Percentiles rank a stretch among this genome's conserved stretches.
phyloP scores from a whole-genome alignment of 345 rosid genomes.

The Trapa bicornis region DNA sequence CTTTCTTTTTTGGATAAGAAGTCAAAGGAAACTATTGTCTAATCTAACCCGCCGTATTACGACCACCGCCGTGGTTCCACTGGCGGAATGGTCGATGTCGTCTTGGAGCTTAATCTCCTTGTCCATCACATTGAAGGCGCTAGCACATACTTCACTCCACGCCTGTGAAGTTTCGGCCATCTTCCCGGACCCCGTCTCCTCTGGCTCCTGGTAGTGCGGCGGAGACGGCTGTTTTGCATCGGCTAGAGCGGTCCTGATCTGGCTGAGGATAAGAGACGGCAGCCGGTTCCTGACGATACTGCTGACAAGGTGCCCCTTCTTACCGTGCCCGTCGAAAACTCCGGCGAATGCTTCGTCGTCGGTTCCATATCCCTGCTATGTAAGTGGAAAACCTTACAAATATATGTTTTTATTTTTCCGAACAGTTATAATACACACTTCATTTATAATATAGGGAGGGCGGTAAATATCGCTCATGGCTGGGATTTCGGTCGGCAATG shows the following conservation, averaged over 20 bases:
- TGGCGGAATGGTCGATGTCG: conserved; percentile 46
- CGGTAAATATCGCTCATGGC: background rate
- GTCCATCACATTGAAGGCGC: conserved; percentile 56
- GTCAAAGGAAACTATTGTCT: background rate
- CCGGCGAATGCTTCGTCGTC: conserved; percentile 48
- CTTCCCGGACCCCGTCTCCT: background rate
- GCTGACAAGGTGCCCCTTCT: conserved; percentile 58
- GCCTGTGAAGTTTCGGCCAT: conserved; percentile 11
- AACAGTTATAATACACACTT: background rate
- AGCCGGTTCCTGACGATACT: conserved; percentile 48
- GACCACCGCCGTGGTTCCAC: conserved; percentile 77
- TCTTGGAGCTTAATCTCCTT: conserved; percentile 53
- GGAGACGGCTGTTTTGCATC: background rate
- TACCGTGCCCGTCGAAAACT: conserved; percentile 91
- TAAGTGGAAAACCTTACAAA: background rate
- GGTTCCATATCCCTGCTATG: conserved; percentile 45
- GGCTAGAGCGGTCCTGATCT: conserved; percentile 25
- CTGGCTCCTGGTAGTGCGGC: background rate
- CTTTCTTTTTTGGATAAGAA: background rate
- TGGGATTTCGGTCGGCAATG: background rate
- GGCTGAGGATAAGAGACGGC: conserved; percentile 45
- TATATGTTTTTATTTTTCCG: background rate
- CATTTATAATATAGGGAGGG: too few species aligned
- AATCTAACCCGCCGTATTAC: conserved; percentile 42
- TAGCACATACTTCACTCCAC: conserved; percentile 37